A percentile compares a stretch with the other conserved stretches of the same genome.
These are phyloP conservation scores for Jaminaea rosea DNA, from an alignment of 1,284 basidiomycete genomes.

Conservation along the genomic window DNA sequence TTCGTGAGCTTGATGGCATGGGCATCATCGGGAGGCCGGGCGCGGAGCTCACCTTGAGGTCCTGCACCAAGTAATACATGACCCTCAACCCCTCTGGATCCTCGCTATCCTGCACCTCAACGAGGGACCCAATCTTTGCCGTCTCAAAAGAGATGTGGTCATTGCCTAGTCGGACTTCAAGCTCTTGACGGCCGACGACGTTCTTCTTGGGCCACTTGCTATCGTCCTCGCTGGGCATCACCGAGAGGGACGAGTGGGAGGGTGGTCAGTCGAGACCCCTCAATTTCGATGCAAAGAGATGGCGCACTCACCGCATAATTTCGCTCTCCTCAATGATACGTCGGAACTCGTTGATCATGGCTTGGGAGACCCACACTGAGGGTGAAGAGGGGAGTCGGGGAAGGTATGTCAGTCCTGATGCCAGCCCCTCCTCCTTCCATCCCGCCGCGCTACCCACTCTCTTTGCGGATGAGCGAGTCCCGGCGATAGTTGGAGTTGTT, in stretches of 20 bases:
- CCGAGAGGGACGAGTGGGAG: background rate
- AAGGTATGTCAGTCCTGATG: no score
- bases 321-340: slow-evolving; percentile 89
- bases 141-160: slow-evolving; percentile 99
- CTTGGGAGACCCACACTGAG: slow-evolving; percentile 83
- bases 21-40: no score
- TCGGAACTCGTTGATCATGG: slow-evolving; percentile 86
- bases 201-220: slow-evolving; percentile 97
- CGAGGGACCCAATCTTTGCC: slow-evolving; percentile 90
- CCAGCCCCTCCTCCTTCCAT: background rate
- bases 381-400: no score
- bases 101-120: slow-evolving; percentile 92
- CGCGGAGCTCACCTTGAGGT: slow-evolving; percentile 83
- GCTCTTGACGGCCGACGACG: slow-evolving; percentile 91
- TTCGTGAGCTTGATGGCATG: no score
- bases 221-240: slow-evolving; percentile 78
- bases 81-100: slow-evolving; percentile 96
- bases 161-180: slow-evolving; percentile 85
- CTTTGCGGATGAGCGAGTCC: slow-evolving; percentile 93
- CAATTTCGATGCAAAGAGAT: background rate
- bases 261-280: background rate
- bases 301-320: slow-evolving; percentile 71
- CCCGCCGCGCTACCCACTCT: slow-evolving; percentile 60
- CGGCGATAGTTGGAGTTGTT: slow-evolving; percentile 99
- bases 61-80: slow-evolving; percentile 97